phyloP scores from a whole-genome alignment of 805 yeast genomes.

The Monosporozyma servazzii region DNA sequence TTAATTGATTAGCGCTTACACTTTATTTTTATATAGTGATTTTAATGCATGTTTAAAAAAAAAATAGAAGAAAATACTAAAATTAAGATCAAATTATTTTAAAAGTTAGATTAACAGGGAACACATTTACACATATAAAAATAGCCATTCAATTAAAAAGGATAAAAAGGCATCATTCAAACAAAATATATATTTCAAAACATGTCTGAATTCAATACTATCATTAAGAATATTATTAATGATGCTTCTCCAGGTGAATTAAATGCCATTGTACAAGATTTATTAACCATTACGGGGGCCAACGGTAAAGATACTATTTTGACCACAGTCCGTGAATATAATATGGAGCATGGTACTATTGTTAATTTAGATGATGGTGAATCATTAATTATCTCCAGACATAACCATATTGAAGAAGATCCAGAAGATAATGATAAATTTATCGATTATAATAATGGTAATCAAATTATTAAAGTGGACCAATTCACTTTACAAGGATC shows the following conservation, averaged over 20 bases:
- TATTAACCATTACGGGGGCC: constrained; percentile 36
- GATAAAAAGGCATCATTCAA: not conserved
- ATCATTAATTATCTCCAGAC: constrained; percentile 38
- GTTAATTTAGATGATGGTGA: constrained; percentile 27
- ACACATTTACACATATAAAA: not conserved
- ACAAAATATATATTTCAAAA: not conserved
- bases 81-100: not conserved
- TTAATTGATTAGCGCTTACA: not conserved
- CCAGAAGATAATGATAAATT: constrained; percentile 43
- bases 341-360: constrained; percentile 29
- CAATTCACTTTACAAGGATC: constrained; percentile 39
- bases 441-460: constrained; percentile 42
- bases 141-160: not conserved
- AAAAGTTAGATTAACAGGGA: not conserved
- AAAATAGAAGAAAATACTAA: not conserved
- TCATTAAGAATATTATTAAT: constrained; percentile 22
- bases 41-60: not conserved
- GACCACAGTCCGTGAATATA: constrained; percentile 34
- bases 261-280: constrained; percentile 31
- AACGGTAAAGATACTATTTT: constrained; percentile 28
- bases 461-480: constrained; percentile 48
- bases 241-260: constrained; percentile 31
- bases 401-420: constrained; percentile 38
- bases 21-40: not conserved
- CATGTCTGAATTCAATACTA: constrained; percentile 16